Evolutionary conservation across 2,329 filamentous ascomycete species (phyloP).

Genomic region (Fonsecaea erecta): DNA sequence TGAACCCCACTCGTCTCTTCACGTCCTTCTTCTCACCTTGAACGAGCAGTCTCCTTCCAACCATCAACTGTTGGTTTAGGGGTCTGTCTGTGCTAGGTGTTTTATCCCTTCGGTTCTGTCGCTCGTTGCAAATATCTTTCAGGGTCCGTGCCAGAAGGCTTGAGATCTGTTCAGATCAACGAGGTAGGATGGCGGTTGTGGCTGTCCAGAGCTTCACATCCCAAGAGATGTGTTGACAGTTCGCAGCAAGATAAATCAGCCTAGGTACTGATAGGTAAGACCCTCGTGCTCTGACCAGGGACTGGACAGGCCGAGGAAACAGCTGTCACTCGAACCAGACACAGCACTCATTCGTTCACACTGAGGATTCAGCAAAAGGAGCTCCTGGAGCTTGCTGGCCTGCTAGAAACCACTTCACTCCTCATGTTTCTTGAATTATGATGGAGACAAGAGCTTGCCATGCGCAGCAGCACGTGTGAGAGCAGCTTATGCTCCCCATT

Average conservation of each 20-base stretch:
- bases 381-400: neutral
- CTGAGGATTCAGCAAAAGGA: neutral
- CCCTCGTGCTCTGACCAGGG: neutral
- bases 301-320: neutral
- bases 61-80: neutral
- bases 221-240: neutral
- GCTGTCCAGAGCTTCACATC: neutral
- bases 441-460: neutral
- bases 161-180: neutral
- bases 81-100: too few species aligned
- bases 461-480: neutral
- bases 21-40: neutral
- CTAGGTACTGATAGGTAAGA: too few species aligned
- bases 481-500: neutral
- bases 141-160: neutral
- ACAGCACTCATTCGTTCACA: neutral
- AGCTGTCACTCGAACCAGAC: neutral
- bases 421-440: neutral
- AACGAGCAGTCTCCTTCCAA: neutral
- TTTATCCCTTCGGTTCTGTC: neutral
- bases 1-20: neutral
- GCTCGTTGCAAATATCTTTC: neutral
- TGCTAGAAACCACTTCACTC: neutral
- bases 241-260: neutral
- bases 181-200: neutral